Percentiles rank a stretch among this genome's conserved stretches.
phyloP scores from a whole-genome alignment of 1,284 basidiomycete genomes.

The Ceratobasidium papillatum region DNA sequence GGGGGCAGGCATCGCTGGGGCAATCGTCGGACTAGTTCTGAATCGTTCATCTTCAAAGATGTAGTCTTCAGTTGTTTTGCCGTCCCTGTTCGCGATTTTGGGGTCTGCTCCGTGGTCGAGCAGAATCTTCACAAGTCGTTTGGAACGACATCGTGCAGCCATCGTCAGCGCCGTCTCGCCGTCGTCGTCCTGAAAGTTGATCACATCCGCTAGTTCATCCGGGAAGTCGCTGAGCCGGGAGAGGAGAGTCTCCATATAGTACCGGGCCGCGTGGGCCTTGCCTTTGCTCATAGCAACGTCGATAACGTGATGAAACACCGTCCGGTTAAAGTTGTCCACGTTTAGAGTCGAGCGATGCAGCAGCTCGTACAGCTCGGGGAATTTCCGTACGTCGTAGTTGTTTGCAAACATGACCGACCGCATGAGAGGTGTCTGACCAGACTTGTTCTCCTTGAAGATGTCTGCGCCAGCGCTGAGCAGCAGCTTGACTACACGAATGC shows the following conservation, averaged over 20 bases:
- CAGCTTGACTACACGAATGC: conserved; percentile 95
- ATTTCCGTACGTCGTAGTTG: conserved; percentile 99
- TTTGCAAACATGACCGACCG: conserved; percentile 99
- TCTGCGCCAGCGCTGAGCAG: conserved; percentile 94
- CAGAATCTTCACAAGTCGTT: conserved; percentile 94
- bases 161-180: conserved; percentile 98
- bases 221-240: conserved; percentile 93
- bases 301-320: conserved; percentile 98
- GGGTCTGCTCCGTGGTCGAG: conserved; percentile 98
- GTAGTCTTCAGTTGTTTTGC: conserved; percentile 98
- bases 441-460: conserved; percentile 96
- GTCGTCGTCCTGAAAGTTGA: conserved; percentile 99
- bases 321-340: conserved; percentile 98
- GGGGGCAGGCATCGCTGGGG: conserved; percentile 8
- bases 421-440: conserved; percentile 98
- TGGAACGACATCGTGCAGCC: conserved; percentile 94
- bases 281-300: conserved; percentile 98
- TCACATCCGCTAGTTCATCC: conserved; percentile 95
- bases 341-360: conserved; percentile 97
- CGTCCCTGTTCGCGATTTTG: conserved; percentile 94
- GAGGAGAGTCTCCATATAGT: conserved; percentile 98
- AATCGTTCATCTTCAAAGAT: conserved; percentile 99
- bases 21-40: conserved; percentile 54
- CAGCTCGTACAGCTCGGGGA: conserved; percentile 96
- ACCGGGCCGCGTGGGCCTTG: conserved; percentile 96